A percentile compares a stretch with the other conserved stretches of the same genome.
Conservation (phyloP, 2,329 filamentous ascomycete genomes). For the Fusarium tupiense region DNA sequence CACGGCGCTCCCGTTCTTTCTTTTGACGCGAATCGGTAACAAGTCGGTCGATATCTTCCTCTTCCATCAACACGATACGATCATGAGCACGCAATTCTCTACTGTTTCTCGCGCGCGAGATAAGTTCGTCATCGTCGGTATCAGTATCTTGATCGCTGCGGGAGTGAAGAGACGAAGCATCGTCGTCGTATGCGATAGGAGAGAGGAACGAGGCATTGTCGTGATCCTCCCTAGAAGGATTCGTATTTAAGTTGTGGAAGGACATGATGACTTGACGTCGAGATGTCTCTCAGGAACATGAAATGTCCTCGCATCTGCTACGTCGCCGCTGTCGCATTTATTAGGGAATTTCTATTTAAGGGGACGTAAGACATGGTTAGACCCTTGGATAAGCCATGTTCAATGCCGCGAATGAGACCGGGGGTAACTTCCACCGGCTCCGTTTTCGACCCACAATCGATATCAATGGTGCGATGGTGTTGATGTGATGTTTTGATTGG, state of each 20-base stretch:
- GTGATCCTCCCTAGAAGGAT: constrained; percentile 31
- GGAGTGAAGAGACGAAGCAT: constrained; percentile 72
- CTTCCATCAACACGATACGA: constrained; percentile 75
- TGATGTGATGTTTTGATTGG: background rate
- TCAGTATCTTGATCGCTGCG: constrained; percentile 79
- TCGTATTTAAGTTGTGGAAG: constrained; percentile 36
- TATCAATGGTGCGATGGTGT: constrained; percentile 5
- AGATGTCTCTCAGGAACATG: constrained; percentile 32
- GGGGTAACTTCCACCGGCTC: constrained; percentile 38
- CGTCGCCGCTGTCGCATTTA: constrained; percentile 18
- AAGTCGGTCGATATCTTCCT: constrained; percentile 74
- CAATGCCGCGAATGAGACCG: constrained; percentile 30
- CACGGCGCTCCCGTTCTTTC: constrained; percentile 61
- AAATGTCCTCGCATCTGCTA: constrained; percentile 15
- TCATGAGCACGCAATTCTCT: constrained; percentile 76
- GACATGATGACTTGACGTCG: constrained; percentile 35
- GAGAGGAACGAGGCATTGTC: constrained; percentile 65
- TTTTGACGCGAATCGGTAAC: constrained; percentile 63
- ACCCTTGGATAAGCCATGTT: constrained; percentile 27
- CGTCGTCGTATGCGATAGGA: constrained; percentile 72
- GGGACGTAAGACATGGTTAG: constrained; percentile 33
- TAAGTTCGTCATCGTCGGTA: constrained; percentile 77
- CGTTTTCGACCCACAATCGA: constrained; percentile 11
- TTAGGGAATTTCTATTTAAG: constrained; percentile 29
- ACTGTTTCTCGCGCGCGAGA: constrained; percentile 73